Percentiles rank a stretch among this genome's conserved stretches.
Conservation (phyloP, 768 basidiomycete genomes). For the Fomitopsis pulvina region DNA sequence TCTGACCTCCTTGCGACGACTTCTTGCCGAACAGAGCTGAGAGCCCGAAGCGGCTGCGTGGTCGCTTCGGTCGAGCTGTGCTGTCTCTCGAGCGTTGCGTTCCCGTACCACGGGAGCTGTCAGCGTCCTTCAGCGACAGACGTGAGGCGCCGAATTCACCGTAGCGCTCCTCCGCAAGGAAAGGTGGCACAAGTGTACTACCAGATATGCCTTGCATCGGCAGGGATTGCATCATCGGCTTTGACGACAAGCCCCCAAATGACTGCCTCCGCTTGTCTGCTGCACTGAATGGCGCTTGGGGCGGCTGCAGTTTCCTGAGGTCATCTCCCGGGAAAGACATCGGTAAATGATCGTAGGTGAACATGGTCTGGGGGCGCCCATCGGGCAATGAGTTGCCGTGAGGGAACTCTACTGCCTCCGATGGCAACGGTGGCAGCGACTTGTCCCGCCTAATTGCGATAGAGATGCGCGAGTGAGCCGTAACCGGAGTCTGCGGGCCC, state of each 20-base stretch:
- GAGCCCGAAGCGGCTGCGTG: conserved; percentile 71
- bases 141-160: conserved; percentile 71
- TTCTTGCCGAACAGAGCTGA: conserved; percentile 60
- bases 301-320: conserved; percentile 48
- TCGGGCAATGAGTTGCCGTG: conserved; percentile 27
- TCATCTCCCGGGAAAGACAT: conserved; percentile 37
- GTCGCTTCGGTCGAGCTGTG: conserved; percentile 33
- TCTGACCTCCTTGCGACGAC: conserved; percentile 15
- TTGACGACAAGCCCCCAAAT: conserved; percentile 59
- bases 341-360: conserved; percentile 51
- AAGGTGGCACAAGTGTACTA: conserved; percentile 15
- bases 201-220: conserved; percentile 25
- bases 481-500: conserved; percentile 18
- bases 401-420: conserved; percentile 29
- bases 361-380: conserved; percentile 57
- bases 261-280: conserved; percentile 65
- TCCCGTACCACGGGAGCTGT: conserved; percentile 5
- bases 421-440: conserved; percentile 71
- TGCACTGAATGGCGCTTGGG: conserved; percentile 56
- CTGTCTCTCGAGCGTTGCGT: conserved; percentile 2
- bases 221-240: conserved; percentile 44
- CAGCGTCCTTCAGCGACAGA: conserved; percentile 41
- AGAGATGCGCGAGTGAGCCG: conserved; percentile 15
- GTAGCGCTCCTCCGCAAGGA: conserved; percentile 35
- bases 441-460: conserved; percentile 51